phyloP scores from a whole-genome alignment of 2,329 filamentous ascomycete genomes.

The Xylariaceae sp. region DNA sequence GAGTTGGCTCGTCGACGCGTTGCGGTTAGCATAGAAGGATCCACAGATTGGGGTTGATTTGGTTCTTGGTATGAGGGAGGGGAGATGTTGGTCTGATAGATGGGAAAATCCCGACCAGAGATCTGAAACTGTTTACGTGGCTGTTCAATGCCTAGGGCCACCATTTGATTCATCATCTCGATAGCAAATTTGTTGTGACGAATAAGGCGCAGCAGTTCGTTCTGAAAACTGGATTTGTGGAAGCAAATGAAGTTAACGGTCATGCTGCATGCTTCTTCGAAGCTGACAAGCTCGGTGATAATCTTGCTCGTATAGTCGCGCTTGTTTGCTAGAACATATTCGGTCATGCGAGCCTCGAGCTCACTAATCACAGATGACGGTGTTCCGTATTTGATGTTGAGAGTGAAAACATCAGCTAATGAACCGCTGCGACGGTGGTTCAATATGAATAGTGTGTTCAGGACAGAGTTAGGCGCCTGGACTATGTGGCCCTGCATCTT shows the following conservation, averaged over 20 bases:
- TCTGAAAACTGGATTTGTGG: constrained; percentile 97
- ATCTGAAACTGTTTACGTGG: constrained; percentile 76
- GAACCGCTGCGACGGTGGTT: constrained; percentile 91
- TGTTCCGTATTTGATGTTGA: constrained; percentile 88
- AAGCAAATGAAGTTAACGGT: constrained; percentile 94
- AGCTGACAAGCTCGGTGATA: constrained; percentile 79
- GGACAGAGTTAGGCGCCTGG: constrained; percentile 90
- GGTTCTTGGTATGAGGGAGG: constrained; percentile 40
- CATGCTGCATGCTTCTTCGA: constrained; percentile 83
- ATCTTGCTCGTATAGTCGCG: constrained; percentile 88
- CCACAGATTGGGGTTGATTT: constrained; percentile 26
- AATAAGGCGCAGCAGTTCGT: constrained; percentile 86
- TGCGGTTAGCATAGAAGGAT: constrained; percentile 35
- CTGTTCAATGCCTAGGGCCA: constrained; percentile 83
- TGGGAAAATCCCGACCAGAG: constrained; percentile 68
- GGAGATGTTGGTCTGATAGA: constrained; percentile 55
- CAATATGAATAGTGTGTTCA: constrained; percentile 92
- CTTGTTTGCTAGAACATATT: constrained; percentile 84
- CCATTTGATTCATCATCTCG: constrained; percentile 85
- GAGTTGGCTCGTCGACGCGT: constrained; percentile 39
- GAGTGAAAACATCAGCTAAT: constrained; percentile 82
- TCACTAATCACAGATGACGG: constrained; percentile 79
- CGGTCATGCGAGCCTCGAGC: constrained; percentile 78
- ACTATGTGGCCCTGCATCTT: constrained; percentile 98
- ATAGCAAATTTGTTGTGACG: constrained; percentile 94